Base-by-base conservation (phyloP, 176 grass and related monocot genomes). In the Lolium rigidum region DNA sequence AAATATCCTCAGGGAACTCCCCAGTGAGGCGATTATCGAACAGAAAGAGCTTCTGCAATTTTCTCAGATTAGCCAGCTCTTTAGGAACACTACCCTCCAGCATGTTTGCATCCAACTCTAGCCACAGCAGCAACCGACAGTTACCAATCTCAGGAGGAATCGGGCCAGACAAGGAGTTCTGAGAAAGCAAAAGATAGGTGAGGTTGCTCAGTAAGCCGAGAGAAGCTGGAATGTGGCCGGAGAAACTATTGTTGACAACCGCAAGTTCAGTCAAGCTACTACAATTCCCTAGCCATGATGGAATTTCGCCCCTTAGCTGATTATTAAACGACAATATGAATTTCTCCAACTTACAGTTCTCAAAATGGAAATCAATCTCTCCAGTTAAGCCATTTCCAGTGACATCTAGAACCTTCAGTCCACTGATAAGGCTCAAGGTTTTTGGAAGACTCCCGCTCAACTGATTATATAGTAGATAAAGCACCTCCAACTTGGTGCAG, bases 271-370 rank as follows among this genome's bases (percentile, higher is more conserved):
- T 82, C 62, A 97, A 78, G 85, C 87, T 84, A 17, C 44, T 84
- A 26, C 95, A 97, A 54, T 84, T 94, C 70, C 90, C 79, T 11
- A 97, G 56, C 87, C 84, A 83, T 14, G 26, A 2, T 22, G 92
- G 92, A 56, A 98, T 90, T 56, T 88, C 54, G 1, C 93, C 91
- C 35, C 78, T 46, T 38, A 98, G 83, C 5, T 71, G 26, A 38
- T 98, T 98, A 78, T 98, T 98, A 78, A 56, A 86, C 3, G 93
- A 87, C 70, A 95, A 80, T 35, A 51, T 35, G 38, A 98, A 85
- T 1, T 0, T 37, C 78, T 95, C 95, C 83, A 98, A 67, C 57
- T 62, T 87, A 68, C 91, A 95, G 31, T 52, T 80, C 43, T 80
- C 55, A 57, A 90, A 93, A 77, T 38, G 57, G 59, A 98, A 90